These are phyloP conservation scores for Grifola frondosa DNA, from an alignment of 1,284 basidiomycete species.

Conservation along the genomic window DNA sequence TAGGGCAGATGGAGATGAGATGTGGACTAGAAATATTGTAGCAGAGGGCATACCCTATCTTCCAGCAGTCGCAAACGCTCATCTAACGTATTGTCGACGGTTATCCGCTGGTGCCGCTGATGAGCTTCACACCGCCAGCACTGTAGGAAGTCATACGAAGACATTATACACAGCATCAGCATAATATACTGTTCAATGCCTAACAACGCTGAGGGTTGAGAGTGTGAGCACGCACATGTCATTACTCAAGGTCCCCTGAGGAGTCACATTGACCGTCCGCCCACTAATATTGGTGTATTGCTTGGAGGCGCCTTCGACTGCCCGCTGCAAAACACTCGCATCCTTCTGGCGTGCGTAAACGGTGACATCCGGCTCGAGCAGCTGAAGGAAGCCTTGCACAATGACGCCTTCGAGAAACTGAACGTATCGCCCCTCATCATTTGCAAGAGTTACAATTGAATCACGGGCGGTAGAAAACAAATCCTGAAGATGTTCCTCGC, in stretches of 20 bases:
- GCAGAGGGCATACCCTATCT: conserved; percentile 68
- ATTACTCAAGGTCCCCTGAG: conserved; percentile 69
- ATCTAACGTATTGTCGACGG: conserved; percentile 89
- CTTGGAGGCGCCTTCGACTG: conserved; percentile 60
- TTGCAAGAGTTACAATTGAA: conserved; percentile 61
- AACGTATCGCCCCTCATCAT: conserved; percentile 72
- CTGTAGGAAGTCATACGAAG: conserved; percentile 43
- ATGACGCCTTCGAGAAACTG: conserved; percentile 82
- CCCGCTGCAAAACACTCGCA: conserved; percentile 51
- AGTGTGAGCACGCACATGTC: conserved; percentile 66
- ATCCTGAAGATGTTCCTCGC: conserved; percentile 91
- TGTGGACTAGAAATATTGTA: background rate
- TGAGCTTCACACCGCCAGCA: conserved; percentile 82
- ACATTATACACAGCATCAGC: background rate
- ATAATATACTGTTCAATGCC: conserved; percentile 2
- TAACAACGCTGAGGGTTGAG: background rate
- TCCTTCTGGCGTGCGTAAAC: conserved; percentile 69
- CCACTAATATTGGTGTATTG: conserved; percentile 80
- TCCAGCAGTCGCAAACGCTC: conserved; percentile 86
- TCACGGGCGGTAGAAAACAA: conserved; percentile 81
- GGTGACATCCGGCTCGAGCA: conserved; percentile 66
- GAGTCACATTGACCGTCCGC: conserved; percentile 56
- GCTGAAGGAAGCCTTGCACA: conserved; percentile 68
- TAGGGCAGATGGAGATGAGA: conserved; percentile 28
- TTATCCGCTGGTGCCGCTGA: conserved; percentile 76